phyloP scores from a whole-genome alignment of 805 yeast species.

The Saccharomyces eubayanus region DNA sequence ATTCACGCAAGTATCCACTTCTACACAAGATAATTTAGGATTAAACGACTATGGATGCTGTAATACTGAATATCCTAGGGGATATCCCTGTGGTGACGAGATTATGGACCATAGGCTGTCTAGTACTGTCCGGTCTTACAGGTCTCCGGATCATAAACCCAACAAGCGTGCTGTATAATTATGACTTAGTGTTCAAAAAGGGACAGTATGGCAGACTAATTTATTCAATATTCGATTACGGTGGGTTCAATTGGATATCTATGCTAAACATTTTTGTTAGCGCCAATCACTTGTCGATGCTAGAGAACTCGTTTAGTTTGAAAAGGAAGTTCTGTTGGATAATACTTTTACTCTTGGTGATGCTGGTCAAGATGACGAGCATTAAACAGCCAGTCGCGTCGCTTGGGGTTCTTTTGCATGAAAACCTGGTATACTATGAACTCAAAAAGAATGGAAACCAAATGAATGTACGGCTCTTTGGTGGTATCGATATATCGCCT shows the following conservation, averaged over 20 bases:
- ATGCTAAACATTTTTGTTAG: conserved; percentile 17
- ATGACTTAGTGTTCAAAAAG: conserved; percentile 33
- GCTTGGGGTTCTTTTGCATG: conserved; percentile 21
- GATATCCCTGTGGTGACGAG: conserved; percentile 37
- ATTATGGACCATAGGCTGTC: conserved; percentile 31
- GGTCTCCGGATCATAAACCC: conserved; percentile 29
- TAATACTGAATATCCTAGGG: conserved; percentile 21
- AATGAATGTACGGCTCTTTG: conserved; percentile 16
- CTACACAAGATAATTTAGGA: not conserved
- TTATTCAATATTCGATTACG: conserved; percentile 35
- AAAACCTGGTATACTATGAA: conserved; percentile 23
- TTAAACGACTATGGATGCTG: conserved; percentile 21
- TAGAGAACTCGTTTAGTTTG: conserved; percentile 21
- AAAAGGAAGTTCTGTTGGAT: conserved; percentile 25
- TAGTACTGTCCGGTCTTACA: conserved; percentile 30
- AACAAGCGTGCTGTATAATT: conserved; percentile 30
- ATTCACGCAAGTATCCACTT: not conserved
- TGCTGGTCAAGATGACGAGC: conserved; percentile 18
- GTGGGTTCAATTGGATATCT: conserved; percentile 22
- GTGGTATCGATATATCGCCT: conserved; percentile 17
- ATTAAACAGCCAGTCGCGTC: conserved; percentile 23
- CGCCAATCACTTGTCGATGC: conserved; percentile 17
- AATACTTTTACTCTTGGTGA: conserved; percentile 9
- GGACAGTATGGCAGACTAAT: conserved; percentile 34
- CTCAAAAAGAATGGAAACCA: conserved; percentile 14